Evolutionary conservation across 495 filamentous ascomycete species (phyloP), one percentile per base, ranked within the genome.

Genomic region (Sordaria brevicollis): DNA sequence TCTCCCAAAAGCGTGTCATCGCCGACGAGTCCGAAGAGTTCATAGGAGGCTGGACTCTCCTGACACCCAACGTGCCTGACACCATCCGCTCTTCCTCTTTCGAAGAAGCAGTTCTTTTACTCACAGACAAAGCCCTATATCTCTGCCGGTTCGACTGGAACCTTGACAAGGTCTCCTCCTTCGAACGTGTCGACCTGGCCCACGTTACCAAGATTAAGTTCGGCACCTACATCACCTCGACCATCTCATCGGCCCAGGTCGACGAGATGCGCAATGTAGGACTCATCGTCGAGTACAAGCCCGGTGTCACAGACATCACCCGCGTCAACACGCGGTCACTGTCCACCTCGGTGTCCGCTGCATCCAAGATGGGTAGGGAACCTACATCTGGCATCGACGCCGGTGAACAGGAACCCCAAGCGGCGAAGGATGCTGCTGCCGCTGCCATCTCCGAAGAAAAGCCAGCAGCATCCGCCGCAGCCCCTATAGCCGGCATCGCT

Each of bases 141-240:
- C 87, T 89, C 65, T 96, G 93, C 75, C 86, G 91, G 19, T 94
- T 97, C 72, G 93, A 97, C 79, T 97, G 93, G 91, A 90, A 90
- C 71, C 87, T 92, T 5, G 94, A 97, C 81, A 97, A 97, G 79
- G 92, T 97, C 0, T 86, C 89, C 1, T 92, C 89, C 0, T 97
- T 97, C 74, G 93, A 96, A 78, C 84, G 94, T n/a, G 89, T 97
- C 13, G 89, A 90, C 68, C 83, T 97, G 35, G 84, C 86, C 7
- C 89, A 91, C 65, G 80, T 98, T 34, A 81, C 82, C 1, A 83
- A 85, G 57, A 88, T 99, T 65, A 86, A 86, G 68, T 86, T 89
- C 71, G 95, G 94, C 35, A 90, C 91, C 2, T 98, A 97, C 75
- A 92, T 99, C 75, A 96, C 92, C 2, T 93, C 89, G 1, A 93